A percentile compares a stretch with the other conserved stretches of the same genome.
Conservation (phyloP, 225 moss, liverwort and hornwort genomes). For the Antitrichia curtipendula region DNA sequence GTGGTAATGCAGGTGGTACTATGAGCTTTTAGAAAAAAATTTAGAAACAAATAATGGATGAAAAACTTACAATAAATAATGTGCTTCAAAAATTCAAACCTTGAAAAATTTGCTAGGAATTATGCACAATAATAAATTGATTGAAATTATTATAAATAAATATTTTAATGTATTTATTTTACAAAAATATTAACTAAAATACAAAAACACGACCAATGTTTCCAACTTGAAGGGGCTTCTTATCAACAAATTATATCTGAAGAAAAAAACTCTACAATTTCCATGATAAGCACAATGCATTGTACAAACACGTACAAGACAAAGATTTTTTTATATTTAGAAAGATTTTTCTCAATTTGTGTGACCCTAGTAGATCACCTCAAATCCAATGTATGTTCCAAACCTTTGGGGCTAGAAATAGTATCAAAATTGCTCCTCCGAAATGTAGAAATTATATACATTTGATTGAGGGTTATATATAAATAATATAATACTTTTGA, state of each 20-base stretch:
- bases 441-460: accelerated
- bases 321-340: background rate
- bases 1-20: background rate
- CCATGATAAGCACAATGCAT: too few relatives aligned
- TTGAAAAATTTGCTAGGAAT: background rate
- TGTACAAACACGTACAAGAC: accelerated
- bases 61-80: background rate
- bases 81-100: background rate
- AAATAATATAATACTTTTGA: background rate
- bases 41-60: background rate
- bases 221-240: background rate
- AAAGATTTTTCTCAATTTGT: background rate
- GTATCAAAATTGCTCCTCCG: accelerated
- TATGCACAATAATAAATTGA: accelerated
- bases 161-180: background rate
- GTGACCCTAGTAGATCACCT: background rate
- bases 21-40: background rate
- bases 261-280: background rate
- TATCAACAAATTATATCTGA: background rate
- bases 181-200: background rate
- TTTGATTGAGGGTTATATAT: accelerated
- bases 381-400: accelerated
- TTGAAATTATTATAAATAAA: too few relatives aligned
- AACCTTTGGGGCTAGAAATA: background rate
- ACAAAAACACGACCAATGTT: background rate